A percentile compares a stretch with the other conserved stretches of the same genome.
Evolutionary conservation across 2,329 filamentous ascomycete species (phyloP).

Genomic region (Alternaria burnsii): DNA sequence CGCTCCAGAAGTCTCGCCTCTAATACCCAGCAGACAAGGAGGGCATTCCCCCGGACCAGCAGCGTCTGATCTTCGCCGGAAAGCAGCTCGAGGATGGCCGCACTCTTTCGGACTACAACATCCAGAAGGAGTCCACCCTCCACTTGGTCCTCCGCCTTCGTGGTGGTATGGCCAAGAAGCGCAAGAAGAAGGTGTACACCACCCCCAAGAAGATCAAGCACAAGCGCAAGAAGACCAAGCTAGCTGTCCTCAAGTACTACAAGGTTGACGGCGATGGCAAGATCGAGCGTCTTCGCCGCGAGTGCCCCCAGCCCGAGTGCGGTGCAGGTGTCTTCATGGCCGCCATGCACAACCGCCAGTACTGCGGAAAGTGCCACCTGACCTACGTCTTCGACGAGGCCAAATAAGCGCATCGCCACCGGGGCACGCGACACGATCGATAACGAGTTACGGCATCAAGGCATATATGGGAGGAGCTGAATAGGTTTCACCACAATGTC

Average conservation of each 20-base stretch:
- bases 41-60: slow-evolving; percentile 98
- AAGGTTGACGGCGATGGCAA: slow-evolving; percentile 99
- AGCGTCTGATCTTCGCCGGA: slow-evolving; percentile 99
- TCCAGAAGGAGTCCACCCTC: slow-evolving; percentile 99
- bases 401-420: slow-evolving; percentile 55
- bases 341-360: slow-evolving; percentile 99
- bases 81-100: slow-evolving; percentile 99
- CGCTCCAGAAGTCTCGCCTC: slow-evolving; percentile 1
- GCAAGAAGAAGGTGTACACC: slow-evolving; percentile 99
- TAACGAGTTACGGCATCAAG: slow-evolving; percentile 38
- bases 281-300: slow-evolving; percentile 98
- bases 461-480: slow-evolving; percentile 33
- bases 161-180: slow-evolving; percentile 88
- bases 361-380: slow-evolving; percentile 80
- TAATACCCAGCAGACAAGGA: slow-evolving; percentile 85
- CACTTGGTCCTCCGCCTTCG: slow-evolving; percentile 97
- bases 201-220: slow-evolving; percentile 99
- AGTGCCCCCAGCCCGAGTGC: slow-evolving; percentile 87
- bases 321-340: slow-evolving; percentile 99
- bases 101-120: slow-evolving; percentile 99
- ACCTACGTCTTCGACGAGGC: slow-evolving; percentile 76
- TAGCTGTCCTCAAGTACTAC: slow-evolving; percentile 99
- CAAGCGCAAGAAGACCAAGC: slow-evolving; percentile 99
- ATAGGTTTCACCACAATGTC: slow-evolving; percentile 36
- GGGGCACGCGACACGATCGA: slow-evolving; percentile 28